phyloP scores from a whole-genome alignment of 2,329 filamentous ascomycete genomes.

The Camptophora hylomeconis region DNA sequence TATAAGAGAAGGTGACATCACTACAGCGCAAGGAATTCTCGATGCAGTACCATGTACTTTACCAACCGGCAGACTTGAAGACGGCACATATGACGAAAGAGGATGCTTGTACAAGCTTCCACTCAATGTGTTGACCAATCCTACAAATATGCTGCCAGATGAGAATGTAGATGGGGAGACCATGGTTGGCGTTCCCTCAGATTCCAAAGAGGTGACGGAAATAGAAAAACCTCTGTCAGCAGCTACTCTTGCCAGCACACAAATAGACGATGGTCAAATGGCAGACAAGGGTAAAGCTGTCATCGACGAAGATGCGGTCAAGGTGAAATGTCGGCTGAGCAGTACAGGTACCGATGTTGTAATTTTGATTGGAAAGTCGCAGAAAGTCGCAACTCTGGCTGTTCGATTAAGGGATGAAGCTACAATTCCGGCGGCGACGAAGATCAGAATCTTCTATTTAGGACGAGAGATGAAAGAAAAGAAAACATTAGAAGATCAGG shows the following conservation, averaged over 20 bases:
- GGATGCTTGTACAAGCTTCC: conserved; percentile 59
- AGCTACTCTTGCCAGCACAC: conserved; percentile 5
- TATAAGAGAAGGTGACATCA: conserved; percentile 49
- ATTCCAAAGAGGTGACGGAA: conserved; percentile 9
- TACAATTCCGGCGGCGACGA: conserved; percentile 38
- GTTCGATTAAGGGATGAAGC: conserved; percentile 48
- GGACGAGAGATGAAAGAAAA: conserved; percentile 66
- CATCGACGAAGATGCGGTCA: conserved; percentile 39
- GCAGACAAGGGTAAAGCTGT: conserved; percentile 48
- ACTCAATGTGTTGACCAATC: conserved; percentile 56
- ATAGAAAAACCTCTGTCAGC: conserved; percentile 4
- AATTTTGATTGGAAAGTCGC: conserved; percentile 43
- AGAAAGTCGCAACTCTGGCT: conserved; percentile 52
- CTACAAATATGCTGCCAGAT: conserved; percentile 38
- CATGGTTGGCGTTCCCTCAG: conserved; percentile 19
- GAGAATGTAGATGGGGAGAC: conserved; percentile 25
- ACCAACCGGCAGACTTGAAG: conserved; percentile 57
- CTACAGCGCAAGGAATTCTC: conserved; percentile 67
- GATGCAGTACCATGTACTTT: conserved; percentile 65
- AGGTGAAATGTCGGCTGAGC: conserved; percentile 51
- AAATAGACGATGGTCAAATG: conserved; percentile 25
- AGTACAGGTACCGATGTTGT: conserved; percentile 51
- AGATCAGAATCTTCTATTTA: conserved; percentile 63
- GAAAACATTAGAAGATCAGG: conserved; percentile 51
- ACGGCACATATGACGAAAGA: conserved; percentile 58